These are phyloP conservation scores for Tetracladium setigerum DNA, from an alignment of 495 filamentous ascomycete genomes.

Conservation along the genomic window DNA sequence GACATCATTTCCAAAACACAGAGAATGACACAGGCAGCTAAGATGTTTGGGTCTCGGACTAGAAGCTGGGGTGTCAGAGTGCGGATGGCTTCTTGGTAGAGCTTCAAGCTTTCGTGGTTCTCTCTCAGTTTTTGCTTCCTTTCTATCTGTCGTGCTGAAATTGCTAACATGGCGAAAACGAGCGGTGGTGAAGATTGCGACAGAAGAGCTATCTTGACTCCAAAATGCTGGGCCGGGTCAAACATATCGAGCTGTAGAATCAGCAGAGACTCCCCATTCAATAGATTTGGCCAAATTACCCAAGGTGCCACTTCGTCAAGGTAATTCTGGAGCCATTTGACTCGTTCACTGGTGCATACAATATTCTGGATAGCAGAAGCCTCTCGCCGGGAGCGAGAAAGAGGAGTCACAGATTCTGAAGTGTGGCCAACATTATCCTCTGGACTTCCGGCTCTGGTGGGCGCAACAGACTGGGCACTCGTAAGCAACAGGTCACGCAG, in stretches of 20 bases:
- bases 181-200: constrained; percentile 31
- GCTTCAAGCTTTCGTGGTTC: constrained; percentile 32
- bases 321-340: constrained; percentile 35
- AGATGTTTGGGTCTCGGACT: constrained; percentile 32
- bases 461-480: constrained; percentile 15
- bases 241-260: constrained; percentile 35
- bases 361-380: constrained; percentile 3
- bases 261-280: not conserved
- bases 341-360: constrained; percentile 3
- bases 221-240: constrained; percentile 36
- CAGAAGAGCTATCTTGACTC: constrained; percentile 32
- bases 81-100: constrained; percentile 38
- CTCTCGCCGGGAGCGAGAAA: not conserved
- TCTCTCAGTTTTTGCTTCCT: constrained; percentile 28
- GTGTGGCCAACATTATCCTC: not conserved
- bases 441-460: constrained; percentile 6
- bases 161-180: constrained; percentile 33
- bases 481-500: constrained; percentile 16
- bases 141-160: constrained; percentile 39
- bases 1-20: constrained; percentile 45
- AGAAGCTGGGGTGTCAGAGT: constrained; percentile 31
- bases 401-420: not conserved
- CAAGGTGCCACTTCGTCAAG: constrained; percentile 36
- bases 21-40: constrained; percentile 33
- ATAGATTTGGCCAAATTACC: constrained; percentile 2